phyloP scores from a whole-genome alignment of 352 stramenopile species.

The Discostella stelligera region DNA sequence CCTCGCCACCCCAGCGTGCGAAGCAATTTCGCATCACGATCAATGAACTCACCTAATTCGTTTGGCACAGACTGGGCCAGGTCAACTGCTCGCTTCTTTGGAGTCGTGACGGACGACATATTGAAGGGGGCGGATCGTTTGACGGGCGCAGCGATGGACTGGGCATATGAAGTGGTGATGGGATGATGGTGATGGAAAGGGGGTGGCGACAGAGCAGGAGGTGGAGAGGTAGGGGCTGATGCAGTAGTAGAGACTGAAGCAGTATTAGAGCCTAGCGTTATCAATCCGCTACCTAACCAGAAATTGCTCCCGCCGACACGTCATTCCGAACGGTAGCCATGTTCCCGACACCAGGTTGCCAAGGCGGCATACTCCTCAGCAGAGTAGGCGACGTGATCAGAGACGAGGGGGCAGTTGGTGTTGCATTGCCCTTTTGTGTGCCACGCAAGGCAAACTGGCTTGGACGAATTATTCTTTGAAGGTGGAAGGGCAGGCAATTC shows the following conservation, averaged over 20 bases:
- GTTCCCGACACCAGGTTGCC: not conserved
- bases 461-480: not conserved
- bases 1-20: not conserved
- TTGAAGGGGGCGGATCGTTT: no score
- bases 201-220: no score
- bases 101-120: no score
- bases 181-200: no score
- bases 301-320: constrained; percentile 1
- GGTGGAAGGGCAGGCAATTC: not conserved
- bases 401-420: not conserved
- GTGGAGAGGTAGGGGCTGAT: no score
- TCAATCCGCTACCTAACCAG: not conserved
- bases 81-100: no score
- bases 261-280: not conserved
- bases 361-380: not conserved
- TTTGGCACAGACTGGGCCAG: no score
- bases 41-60: no score
- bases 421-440: constrained; percentile 13
- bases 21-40: not conserved
- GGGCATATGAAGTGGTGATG: no score
- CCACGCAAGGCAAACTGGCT: constrained; percentile 9
- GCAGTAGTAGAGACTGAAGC: no score
- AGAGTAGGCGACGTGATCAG: not conserved
- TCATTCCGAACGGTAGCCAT: not conserved
- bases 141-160: no score